phyloP scores from a whole-genome alignment of 2,329 filamentous ascomycete species.

The Epichloe amarillans region DNA sequence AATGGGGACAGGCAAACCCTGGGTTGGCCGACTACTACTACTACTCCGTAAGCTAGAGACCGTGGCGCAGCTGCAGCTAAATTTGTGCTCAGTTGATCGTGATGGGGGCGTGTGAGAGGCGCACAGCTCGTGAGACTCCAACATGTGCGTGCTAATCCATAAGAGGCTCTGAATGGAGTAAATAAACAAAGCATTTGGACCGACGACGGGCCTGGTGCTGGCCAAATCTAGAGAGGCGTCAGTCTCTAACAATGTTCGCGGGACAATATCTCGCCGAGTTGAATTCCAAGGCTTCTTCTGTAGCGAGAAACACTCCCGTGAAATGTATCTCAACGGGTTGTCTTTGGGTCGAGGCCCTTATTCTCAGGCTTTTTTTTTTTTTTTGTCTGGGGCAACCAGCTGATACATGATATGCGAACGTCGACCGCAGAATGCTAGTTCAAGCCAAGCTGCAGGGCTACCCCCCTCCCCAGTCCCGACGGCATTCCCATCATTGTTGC shows the following conservation, averaged over 20 bases:
- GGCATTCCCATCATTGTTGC: background rate
- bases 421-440: background rate
- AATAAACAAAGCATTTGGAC: background rate
- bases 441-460: background rate
- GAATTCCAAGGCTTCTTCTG: background rate
- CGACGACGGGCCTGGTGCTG: background rate
- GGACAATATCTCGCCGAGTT: background rate
- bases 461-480: background rate
- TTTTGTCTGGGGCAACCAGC: slow-evolving; percentile 1
- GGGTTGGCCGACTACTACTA: background rate
- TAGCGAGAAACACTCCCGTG: too few relatives aligned
- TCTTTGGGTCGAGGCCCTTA: too few relatives aligned
- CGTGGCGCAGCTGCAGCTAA: background rate
- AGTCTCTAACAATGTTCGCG: background rate
- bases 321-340: too few relatives aligned
- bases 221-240: background rate
- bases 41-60: background rate
- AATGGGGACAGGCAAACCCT: background rate
- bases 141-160: too few relatives aligned
- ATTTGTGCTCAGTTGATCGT: background rate
- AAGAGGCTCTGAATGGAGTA: too few relatives aligned
- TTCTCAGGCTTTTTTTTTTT: too few relatives aligned
- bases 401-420: background rate
- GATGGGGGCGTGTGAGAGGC: background rate
- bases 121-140: background rate